phyloP scores from a whole-genome alignment of 2,329 filamentous ascomycete genomes.

The Alternaria consortialis region DNA sequence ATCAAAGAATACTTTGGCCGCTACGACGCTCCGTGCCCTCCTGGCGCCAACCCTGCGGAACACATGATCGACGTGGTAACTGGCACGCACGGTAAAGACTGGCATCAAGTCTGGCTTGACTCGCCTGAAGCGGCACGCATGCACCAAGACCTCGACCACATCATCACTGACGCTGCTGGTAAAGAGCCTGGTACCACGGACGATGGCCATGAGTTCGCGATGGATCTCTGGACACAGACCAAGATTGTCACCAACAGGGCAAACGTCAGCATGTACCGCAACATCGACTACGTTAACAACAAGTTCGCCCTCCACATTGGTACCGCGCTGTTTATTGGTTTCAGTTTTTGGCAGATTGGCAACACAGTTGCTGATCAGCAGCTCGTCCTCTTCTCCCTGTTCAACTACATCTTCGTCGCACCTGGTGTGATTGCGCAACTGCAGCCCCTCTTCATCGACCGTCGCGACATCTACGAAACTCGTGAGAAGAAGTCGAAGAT shows the following conservation, averaged over 20 bases:
- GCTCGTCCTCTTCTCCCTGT: constrained; percentile 58
- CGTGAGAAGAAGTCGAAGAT: constrained; percentile 71
- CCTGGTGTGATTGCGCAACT: constrained; percentile 53
- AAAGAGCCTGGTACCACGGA: constrained; percentile 50
- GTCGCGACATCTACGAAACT: constrained; percentile 62
- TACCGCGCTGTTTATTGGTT: constrained; percentile 37
- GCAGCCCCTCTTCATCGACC: constrained; percentile 57
- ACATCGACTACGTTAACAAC: constrained; percentile 39
- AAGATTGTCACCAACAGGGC: constrained; percentile 34
- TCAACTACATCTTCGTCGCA: constrained; percentile 58
- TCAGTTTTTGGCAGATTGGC: constrained; percentile 41
- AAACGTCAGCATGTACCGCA: constrained; percentile 36
- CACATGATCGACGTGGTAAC: constrained; percentile 81
- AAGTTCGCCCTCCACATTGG: constrained; percentile 37
- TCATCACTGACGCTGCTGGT: constrained; percentile 51
- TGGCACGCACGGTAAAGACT: constrained; percentile 50
- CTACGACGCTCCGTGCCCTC: constrained; percentile 64
- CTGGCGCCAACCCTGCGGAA: constrained; percentile 65
- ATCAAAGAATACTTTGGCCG: constrained; percentile 64
- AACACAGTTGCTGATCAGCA: constrained; percentile 51
- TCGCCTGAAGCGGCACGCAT: constrained; percentile 47
- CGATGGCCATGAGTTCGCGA: constrained; percentile 51
- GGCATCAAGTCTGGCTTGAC: constrained; percentile 51
- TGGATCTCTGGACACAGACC: constrained; percentile 33
- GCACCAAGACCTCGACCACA: constrained; percentile 48